phyloP scores from a whole-genome alignment of 257 asterid species.

The Thymus quinquecostatus region DNA sequence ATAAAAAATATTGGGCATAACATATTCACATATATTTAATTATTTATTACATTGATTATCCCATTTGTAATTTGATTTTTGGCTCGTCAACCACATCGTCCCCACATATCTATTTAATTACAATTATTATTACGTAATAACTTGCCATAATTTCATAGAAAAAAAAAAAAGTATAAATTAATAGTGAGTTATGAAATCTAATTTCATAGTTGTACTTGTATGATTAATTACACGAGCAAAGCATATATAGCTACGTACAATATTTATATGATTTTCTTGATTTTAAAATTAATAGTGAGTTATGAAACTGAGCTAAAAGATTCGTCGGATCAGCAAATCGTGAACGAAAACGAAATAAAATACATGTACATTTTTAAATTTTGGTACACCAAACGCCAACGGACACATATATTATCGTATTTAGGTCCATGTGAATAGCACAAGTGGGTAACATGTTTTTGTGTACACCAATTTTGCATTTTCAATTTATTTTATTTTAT shows the following conservation, averaged over 20 bases:
- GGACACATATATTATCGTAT: not conserved
- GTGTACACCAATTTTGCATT: not conserved
- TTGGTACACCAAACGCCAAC: conserved; percentile 22
- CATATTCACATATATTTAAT: not conserved
- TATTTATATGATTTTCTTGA: no score
- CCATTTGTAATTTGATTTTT: conserved; percentile 30
- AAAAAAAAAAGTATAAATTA: not conserved
- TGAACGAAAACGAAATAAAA: not conserved
- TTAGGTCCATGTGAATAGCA: conserved; percentile 26
- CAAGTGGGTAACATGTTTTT: conserved; percentile 32
- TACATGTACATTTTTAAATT: not conserved
- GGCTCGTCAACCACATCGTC: conserved; percentile 31
- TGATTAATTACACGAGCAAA: not conserved
- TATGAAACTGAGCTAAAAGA: no score
- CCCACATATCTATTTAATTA: conserved; percentile 28
- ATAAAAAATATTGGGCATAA: conserved; percentile 18
- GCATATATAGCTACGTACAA: not conserved
- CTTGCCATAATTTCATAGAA: not conserved
- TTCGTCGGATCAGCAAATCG: no score
- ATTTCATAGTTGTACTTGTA: not conserved
- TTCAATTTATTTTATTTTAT: not conserved
- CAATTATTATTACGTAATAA: conserved; percentile 12
- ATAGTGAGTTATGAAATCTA: not conserved
- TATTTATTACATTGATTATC: conserved; percentile 20
- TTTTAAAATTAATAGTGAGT: no score